A percentile compares a stretch with the other conserved stretches of the same genome.
Evolutionary conservation across 495 filamentous ascomycete species (phyloP).

Genomic region (Penicillium daleae): DNA sequence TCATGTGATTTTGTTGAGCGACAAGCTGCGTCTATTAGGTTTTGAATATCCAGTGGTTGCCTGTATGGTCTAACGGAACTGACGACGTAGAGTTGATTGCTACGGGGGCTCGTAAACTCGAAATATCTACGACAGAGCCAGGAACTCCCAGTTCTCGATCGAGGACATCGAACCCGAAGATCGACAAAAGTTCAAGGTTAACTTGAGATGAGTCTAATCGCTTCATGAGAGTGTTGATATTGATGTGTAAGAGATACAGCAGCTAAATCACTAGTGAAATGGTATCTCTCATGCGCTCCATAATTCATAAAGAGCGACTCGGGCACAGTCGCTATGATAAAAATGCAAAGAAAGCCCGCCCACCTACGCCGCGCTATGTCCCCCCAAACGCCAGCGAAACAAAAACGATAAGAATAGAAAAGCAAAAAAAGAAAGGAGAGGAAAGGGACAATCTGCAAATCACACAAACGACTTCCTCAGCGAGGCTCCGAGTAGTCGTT

Average conservation of each 20-base stretch:
- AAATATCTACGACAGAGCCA: neutral
- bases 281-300: constrained; percentile 1
- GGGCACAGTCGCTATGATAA: neutral
- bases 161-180: neutral
- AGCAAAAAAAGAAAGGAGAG: constrained; percentile 6
- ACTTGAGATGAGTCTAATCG: neutral
- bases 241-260: neutral
- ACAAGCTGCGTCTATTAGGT: constrained; percentile 14
- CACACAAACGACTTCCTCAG: constrained; percentile 20
- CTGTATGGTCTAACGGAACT: neutral
- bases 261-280: neutral
- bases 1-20: constrained; percentile 19
- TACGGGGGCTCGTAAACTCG: too few species aligned
- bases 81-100: neutral
- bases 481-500: constrained; percentile 91
- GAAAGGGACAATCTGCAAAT: neutral
- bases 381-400: constrained; percentile 11
- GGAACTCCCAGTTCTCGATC: neutral
- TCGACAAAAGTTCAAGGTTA: neutral
- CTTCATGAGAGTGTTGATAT: neutral
- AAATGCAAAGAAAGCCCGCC: neutral
- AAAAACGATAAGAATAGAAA: constrained; percentile 2
- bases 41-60: neutral
- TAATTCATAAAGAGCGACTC: constrained; percentile 4
- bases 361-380: constrained; percentile 8